Evolutionary conservation across 306 rosid species (phyloP).

Genomic region (Corylus americana): DNA sequence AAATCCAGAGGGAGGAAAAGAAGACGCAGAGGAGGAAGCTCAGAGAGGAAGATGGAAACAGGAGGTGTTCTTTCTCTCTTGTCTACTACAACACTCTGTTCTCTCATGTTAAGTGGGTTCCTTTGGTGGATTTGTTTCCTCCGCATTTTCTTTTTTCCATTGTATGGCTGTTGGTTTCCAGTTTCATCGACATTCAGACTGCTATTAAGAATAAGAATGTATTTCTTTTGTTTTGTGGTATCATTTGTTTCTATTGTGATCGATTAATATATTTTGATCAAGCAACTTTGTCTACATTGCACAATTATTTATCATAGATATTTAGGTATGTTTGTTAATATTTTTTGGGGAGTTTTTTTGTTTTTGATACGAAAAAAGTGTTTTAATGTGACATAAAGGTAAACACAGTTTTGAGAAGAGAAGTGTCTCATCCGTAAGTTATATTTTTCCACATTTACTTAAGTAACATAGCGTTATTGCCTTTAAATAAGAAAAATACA

Average conservation of each 20-base stretch:
- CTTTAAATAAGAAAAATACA: background rate
- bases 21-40: constrained; percentile 88
- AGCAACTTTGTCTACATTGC: background rate
- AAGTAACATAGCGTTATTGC: background rate
- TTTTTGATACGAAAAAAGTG: too few species aligned
- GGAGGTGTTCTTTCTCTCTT: constrained; percentile 50
- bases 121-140: background rate
- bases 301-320: too few species aligned
- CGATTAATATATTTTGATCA: background rate
- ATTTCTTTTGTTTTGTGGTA: background rate
- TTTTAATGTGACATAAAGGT: too few species aligned
- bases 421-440: background rate
- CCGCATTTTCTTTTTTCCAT: background rate
- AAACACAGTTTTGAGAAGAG: too few species aligned
- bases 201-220: background rate
- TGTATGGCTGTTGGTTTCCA: constrained; percentile 8
- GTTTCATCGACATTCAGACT: background rate
- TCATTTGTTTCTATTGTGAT: constrained; percentile 3
- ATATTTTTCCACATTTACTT: background rate
- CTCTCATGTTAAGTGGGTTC: constrained; percentile 9
- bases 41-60: constrained; percentile 91
- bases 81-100: constrained; percentile 7
- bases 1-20: constrained; percentile 95
- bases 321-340: too few species aligned
- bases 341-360: too few species aligned